Evolutionary conservation across 1,139 yeast genomes (phyloP), one percentile per base, ranked within the genome.

Genomic region (Yamadazyma kanchanaburiensis): DNA sequence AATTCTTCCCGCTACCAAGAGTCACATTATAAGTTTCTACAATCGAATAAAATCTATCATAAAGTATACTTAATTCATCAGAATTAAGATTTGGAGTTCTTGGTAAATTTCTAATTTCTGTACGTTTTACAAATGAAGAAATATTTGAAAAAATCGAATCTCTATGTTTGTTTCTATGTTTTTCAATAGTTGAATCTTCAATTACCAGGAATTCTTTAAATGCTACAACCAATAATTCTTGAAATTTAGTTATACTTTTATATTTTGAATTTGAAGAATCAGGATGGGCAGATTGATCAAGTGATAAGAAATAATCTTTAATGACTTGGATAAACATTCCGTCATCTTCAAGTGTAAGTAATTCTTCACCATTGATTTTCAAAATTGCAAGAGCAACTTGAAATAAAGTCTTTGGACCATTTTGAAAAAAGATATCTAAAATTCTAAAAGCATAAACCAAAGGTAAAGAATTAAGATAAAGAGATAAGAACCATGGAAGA

Each of bases 381-480:
- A 94, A 59, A 16, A 91, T 77, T 1, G 96, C 98, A 40, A 94
- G 61, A 0, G 96, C 95, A 9, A 91, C 94, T 56, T 94, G 98
- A 55, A 94, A 94, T 21, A 94, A 61, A 0, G 94, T 82, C 40
- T 80, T 81, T 5, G 95, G 80, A 0, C 99, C 99, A 51, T 88
- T 91, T 35, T 87, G 67, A 55, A 94, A 86, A 52, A 94, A 84
- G 15, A 89, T 83, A 55, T 94, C 99, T 49, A 91, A 72, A 31
- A 94, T 84, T 51, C 98, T 67, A 48, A 88, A 87, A 3, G 98
- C 96, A 61, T 78, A 89, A 5, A 87, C 89, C 43, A 94, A 63
- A 0, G 99, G 98, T 95, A 94, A 87, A 1, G 96, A 82, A 42
- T 86, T 88, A 43, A 91, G 73, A 53, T 85, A 94, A 27, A 94